Conservation (phyloP, 768 basidiomycete genomes). For the Chiua virens region DNA sequence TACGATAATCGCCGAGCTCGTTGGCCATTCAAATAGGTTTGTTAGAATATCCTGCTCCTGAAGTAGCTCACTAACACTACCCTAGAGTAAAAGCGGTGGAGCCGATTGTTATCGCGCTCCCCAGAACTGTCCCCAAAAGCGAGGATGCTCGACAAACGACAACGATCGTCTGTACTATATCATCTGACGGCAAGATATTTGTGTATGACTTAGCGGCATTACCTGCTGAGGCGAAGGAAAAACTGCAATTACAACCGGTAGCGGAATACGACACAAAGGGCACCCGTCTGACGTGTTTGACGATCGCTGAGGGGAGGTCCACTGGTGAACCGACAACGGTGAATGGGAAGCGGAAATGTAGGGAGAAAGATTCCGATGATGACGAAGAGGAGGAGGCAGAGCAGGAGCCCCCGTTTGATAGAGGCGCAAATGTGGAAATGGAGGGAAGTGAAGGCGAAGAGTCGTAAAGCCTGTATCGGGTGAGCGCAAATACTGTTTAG, state of each 20-base stretch:
- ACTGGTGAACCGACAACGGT: conserved; percentile 11
- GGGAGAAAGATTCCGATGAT: conserved; percentile 20
- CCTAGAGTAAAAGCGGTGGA: conserved; percentile 80
- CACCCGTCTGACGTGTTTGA: conserved; percentile 76
- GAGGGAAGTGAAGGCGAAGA: conserved; percentile 26
- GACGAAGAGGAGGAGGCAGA: conserved; percentile 35
- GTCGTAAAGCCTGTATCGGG: not conserved
- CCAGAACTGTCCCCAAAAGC: conserved; percentile 23
- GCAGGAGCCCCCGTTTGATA: conserved; percentile 21
- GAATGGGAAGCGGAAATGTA: conserved; percentile 39
- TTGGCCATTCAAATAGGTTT: conserved; percentile 87
- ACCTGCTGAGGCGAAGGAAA: conserved; percentile 29
- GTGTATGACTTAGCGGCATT: conserved; percentile 68
- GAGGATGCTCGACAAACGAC: conserved; percentile 40
- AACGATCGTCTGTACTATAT: conserved; percentile 72
- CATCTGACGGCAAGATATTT: conserved; percentile 86
- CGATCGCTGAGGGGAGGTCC: conserved; percentile 53
- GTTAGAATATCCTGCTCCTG: not conserved
- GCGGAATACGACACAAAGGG: conserved; percentile 82
- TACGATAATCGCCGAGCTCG: conserved; percentile 63
- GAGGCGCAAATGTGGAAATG: conserved; percentile 4
- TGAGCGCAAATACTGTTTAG: too few relatives aligned
- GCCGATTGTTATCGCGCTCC: conserved; percentile 61
- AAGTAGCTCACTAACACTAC: conserved; percentile 1
- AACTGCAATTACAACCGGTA: conserved; percentile 49